Evolutionary conservation across 306 rosid genomes (phyloP).

Genomic region (Vachellia pachyceras): DNA sequence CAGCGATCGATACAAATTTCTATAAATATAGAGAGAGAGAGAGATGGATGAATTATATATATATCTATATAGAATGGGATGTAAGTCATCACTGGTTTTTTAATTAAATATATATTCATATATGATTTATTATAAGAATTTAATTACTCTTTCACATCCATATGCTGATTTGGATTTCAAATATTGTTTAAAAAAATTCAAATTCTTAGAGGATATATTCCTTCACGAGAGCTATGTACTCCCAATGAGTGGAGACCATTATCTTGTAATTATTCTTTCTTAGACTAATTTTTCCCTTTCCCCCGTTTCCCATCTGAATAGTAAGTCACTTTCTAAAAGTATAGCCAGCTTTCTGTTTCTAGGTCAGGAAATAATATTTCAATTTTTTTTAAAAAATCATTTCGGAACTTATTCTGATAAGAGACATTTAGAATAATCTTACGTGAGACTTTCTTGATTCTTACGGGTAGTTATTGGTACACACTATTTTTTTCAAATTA

Average conservation of each 20-base stretch:
- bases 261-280: conserved; percentile 38
- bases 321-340: background rate
- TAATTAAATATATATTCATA: no score
- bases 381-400: background rate
- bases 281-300: background rate
- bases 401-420: conserved; percentile 37
- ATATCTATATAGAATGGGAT: conserved; percentile 36
- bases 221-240: background rate
- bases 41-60: no score
- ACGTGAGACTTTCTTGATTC: conserved; percentile 37
- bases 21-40: background rate
- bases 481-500: background rate
- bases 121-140: background rate
- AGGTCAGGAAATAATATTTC: background rate
- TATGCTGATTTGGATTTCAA: background rate
- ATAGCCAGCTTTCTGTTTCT: background rate
- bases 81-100: conserved; percentile 7
- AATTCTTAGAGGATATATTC: background rate
- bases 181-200: background rate
- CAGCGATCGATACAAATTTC: conserved; percentile 55
- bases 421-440: conserved; percentile 46
- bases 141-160: background rate
- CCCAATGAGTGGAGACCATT: background rate
- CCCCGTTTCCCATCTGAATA: background rate
- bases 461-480: conserved; percentile 10